Evolutionary conservation across 75 land plant species (phyloP).

Genomic region (Pinus albicaulis): DNA sequence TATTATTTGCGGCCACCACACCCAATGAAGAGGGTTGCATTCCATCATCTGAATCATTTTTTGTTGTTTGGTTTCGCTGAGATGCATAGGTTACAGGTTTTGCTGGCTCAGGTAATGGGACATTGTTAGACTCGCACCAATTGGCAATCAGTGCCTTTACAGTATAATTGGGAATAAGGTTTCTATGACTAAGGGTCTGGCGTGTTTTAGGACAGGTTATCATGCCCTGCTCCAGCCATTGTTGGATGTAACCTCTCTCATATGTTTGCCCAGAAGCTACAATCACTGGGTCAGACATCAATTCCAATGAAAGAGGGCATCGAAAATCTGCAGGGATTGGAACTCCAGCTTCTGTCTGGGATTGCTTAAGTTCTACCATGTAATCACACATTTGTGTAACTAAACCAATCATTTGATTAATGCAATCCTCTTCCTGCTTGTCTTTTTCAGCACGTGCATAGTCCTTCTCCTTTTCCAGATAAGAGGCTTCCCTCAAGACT

Average conservation of each 20-base stretch:
- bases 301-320: constrained; percentile 45
- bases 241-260: constrained; percentile 47
- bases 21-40: not conserved
- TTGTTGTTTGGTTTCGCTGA: not conserved
- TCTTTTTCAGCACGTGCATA: constrained; percentile 20
- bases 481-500: constrained; percentile 16
- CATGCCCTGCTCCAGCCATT: constrained; percentile 58
- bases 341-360: constrained; percentile 22
- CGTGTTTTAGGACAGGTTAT: constrained; percentile 45
- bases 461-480: constrained; percentile 35
- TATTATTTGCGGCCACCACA: not conserved
- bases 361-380: constrained; percentile 21
- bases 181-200: constrained; percentile 35
- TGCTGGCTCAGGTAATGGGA: constrained; percentile 45
- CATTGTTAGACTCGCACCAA: constrained; percentile 48
- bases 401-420: constrained; percentile 27
- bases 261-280: constrained; percentile 62
- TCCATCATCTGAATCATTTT: not conserved
- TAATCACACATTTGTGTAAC: constrained; percentile 24
- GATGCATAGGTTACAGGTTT: constrained; percentile 10
- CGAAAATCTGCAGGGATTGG: constrained; percentile 48
- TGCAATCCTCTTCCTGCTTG: constrained; percentile 26
- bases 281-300: constrained; percentile 61
- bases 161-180: constrained; percentile 58
- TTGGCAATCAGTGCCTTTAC: constrained; percentile 53